phyloP scores from a whole-genome alignment of 805 yeast species.

The Yamadazyma nakazawae region DNA sequence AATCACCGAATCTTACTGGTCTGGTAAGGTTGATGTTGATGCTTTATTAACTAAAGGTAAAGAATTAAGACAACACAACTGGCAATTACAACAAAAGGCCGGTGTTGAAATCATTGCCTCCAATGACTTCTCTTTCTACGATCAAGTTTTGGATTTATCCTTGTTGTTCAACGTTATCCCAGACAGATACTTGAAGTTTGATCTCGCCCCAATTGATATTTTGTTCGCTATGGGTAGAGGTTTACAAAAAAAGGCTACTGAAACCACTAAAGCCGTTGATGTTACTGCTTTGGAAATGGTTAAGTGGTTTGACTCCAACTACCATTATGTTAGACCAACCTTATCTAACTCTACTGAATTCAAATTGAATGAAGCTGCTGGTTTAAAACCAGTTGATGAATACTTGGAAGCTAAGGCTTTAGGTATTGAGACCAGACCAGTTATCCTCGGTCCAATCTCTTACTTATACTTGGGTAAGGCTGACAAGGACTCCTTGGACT shows the following conservation, averaged over 20 bases:
- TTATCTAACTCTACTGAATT: constrained; percentile 92
- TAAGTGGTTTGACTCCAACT: constrained; percentile 99
- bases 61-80: constrained; percentile 91
- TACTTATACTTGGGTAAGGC: constrained; percentile 95
- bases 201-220: constrained; percentile 85
- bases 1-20: constrained; percentile 99
- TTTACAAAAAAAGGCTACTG: constrained; percentile 94
- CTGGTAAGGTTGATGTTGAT: constrained; percentile 84
- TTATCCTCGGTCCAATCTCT: constrained; percentile 93
- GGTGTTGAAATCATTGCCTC: constrained; percentile 97
- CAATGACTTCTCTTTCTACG: constrained; percentile 97
- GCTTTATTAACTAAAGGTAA: constrained; percentile 90
- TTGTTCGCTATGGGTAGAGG: constrained; percentile 99
- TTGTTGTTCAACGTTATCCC: constrained; percentile 93
- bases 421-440: constrained; percentile 98
- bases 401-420: constrained; percentile 95
- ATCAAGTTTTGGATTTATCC: constrained; percentile 92
- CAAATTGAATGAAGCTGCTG: constrained; percentile 72
- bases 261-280: constrained; percentile 83
- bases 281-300: constrained; percentile 99
- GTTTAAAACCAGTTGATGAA: constrained; percentile 95
- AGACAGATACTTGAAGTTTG: constrained; percentile 91
- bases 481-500: constrained; percentile 94
- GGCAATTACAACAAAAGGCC: constrained; percentile 96
- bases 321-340: constrained; percentile 99